Evolutionary conservation across 768 basidiomycete genomes (phyloP).

Genomic region (Russula lepida): DNA sequence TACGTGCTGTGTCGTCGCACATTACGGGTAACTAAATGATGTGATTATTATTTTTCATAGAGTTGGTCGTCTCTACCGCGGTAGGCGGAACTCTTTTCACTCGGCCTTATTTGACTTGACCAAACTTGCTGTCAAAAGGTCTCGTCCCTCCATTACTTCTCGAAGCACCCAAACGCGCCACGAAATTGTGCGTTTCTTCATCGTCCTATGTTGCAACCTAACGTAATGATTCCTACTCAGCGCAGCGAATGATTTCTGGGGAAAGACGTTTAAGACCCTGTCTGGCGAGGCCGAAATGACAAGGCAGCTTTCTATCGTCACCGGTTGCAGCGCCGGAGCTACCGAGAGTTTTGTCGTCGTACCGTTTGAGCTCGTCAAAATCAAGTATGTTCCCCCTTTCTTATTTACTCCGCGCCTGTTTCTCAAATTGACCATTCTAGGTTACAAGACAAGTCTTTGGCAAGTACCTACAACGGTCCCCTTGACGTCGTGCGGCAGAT

Average conservation of each 20-base stretch:
- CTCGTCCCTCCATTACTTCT: slow-evolving; percentile 91
- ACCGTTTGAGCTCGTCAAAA: slow-evolving; percentile 93
- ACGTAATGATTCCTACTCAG: slow-evolving; percentile 10
- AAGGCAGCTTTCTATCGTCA: slow-evolving; percentile 76
- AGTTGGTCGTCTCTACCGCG: slow-evolving; percentile 80
- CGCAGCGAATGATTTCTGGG: slow-evolving; percentile 96
- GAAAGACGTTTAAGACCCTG: slow-evolving; percentile 57
- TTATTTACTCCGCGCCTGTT: not conserved
- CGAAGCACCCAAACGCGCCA: slow-evolving; percentile 97
- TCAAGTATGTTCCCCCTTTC: slow-evolving; percentile 41
- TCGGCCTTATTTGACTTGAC: not conserved
- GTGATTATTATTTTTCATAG: slow-evolving; percentile 33
- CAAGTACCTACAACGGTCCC: slow-evolving; percentile 81
- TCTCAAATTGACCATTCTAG: slow-evolving; percentile 28
- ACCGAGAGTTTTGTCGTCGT: slow-evolving; percentile 94
- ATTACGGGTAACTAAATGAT: slow-evolving; percentile 11
- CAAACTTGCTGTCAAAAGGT: slow-evolving; percentile 34
- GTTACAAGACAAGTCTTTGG: slow-evolving; percentile 74
- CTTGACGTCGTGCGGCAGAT: slow-evolving; percentile 83
- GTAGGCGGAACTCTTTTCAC: slow-evolving; percentile 29
- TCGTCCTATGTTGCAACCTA: not conserved
- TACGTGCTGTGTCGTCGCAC: slow-evolving; percentile 31
- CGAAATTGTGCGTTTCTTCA: slow-evolving; percentile 67
- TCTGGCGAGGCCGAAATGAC: slow-evolving; percentile 80
- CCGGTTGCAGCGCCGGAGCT: slow-evolving; percentile 91